Conservation (phyloP, 805 yeast species). For the Cyberlindnera maritima region DNA sequence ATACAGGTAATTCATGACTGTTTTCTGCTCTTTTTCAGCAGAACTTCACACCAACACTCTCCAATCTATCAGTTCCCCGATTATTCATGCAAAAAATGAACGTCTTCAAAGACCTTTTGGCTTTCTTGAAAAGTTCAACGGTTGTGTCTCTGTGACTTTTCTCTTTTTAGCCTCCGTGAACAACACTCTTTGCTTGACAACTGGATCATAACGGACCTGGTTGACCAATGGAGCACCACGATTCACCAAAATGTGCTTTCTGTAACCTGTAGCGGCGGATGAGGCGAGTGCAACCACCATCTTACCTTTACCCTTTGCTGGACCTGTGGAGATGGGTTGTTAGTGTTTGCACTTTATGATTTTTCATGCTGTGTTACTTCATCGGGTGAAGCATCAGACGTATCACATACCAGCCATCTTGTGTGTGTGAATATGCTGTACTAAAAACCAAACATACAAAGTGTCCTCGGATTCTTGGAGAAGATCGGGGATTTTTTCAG, state of each 20-base stretch:
- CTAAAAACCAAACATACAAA: no score
- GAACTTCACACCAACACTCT: not conserved
- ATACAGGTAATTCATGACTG: not conserved
- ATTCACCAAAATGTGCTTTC: constrained; percentile 75
- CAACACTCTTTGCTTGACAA: constrained; percentile 86
- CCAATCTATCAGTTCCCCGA: not conserved
- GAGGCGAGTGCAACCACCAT: constrained; percentile 85
- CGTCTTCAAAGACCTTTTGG: constrained; percentile 23
- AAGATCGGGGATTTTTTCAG: no score
- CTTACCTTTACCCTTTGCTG: constrained; percentile 67
- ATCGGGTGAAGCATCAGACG: no score
- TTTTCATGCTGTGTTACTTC: no score
- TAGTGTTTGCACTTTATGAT: not conserved
- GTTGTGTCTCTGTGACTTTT: constrained; percentile 48
- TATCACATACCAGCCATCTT: no score
- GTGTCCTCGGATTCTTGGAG: no score
- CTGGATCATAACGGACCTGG: constrained; percentile 84
- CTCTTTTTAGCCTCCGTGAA: constrained; percentile 89
- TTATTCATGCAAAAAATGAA: not conserved
- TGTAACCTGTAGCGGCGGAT: constrained; percentile 86
- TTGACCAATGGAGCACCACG: constrained; percentile 77
- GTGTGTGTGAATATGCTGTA: no score
- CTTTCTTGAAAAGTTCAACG: constrained; percentile 46
- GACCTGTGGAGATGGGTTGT: constrained; percentile 3
- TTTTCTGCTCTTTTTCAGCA: not conserved